These are phyloP conservation scores for Aspergillus chevalieri DNA, from an alignment of 2,329 filamentous ascomycete species.

Conservation along the genomic window DNA sequence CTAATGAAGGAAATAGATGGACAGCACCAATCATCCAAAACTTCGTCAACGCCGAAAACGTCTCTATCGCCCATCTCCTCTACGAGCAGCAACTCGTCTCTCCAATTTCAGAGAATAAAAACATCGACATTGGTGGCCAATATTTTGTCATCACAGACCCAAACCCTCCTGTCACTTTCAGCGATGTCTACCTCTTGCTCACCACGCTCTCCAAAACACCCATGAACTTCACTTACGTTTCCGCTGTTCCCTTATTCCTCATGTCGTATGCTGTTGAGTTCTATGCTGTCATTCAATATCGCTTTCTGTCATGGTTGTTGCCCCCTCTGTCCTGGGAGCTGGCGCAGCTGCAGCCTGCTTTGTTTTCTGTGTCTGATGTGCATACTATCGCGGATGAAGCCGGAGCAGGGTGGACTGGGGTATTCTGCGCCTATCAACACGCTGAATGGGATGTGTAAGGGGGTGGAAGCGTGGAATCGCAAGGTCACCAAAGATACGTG, in stretches of 20 bases:
- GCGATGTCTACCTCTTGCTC: slow-evolving; percentile 26
- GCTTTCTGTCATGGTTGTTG: slow-evolving; percentile 20
- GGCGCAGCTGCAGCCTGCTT: slow-evolving; percentile 24
- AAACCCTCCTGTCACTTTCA: slow-evolving; percentile 37
- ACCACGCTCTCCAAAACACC: slow-evolving; percentile 25
- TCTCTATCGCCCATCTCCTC: slow-evolving; percentile 49
- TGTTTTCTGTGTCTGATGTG: slow-evolving; percentile 26
- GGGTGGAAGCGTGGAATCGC: slow-evolving; percentile 29
- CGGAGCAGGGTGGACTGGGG: slow-evolving; percentile 26
- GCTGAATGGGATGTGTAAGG: slow-evolving; percentile 28
- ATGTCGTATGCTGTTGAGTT: slow-evolving; percentile 27
- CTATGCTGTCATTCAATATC: slow-evolving; percentile 23
- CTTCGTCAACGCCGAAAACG: slow-evolving; percentile 48
- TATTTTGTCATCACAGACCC: slow-evolving; percentile 49
- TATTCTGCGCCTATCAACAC: slow-evolving; percentile 27
- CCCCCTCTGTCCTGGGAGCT: slow-evolving; percentile 21
- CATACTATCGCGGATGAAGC: slow-evolving; percentile 18
- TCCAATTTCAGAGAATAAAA: slow-evolving; percentile 13
- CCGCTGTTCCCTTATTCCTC: slow-evolving; percentile 22
- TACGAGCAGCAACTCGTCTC: slow-evolving; percentile 48
- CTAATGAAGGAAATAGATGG: slow-evolving; percentile 29
- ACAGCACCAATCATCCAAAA: slow-evolving; percentile 43
- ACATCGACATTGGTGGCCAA: slow-evolving; percentile 37
- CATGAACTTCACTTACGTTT: slow-evolving; percentile 19
- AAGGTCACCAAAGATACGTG: not conserved